Percentiles rank a stretch among this genome's conserved stretches.
Evolutionary conservation across 257 asterid genomes (phyloP).

Genomic region (Coffea eugenioides): DNA sequence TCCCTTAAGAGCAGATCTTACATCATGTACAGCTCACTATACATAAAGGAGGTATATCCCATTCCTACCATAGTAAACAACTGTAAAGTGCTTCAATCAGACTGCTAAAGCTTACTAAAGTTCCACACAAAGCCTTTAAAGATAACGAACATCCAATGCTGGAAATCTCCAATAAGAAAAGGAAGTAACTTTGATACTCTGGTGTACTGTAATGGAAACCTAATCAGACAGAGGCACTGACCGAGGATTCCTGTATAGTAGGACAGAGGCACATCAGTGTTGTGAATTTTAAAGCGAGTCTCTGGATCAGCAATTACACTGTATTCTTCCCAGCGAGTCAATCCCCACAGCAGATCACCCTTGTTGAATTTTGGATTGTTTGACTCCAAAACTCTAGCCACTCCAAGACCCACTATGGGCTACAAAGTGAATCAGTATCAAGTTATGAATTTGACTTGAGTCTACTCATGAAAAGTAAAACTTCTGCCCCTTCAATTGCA

Average conservation of each 20-base stretch:
- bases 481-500: neutral
- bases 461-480: neutral
- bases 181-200: neutral
- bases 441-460: neutral
- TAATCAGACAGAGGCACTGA: conserved; percentile 2
- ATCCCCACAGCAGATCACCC: conserved; percentile 55
- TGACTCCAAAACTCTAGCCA: conserved; percentile 53
- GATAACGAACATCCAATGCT: neutral
- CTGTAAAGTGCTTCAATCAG: too few species aligned
- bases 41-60: neutral
- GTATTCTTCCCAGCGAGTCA: conserved; percentile 58
- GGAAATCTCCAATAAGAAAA: too few species aligned
- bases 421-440: neutral
- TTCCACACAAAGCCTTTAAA: neutral
- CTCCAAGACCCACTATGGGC: conserved; percentile 54
- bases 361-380: conserved; percentile 45
- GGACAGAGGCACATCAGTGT: conserved; percentile 40
- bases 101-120: neutral
- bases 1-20: too few species aligned
- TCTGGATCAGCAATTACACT: too few species aligned
- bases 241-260: conserved; percentile 49
- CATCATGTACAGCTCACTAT: neutral
- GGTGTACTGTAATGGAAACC: too few species aligned
- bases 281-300: conserved; percentile 36
- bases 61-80: too few species aligned